Conservation (phyloP, 352 stramenopile genomes). For the Globisporangium perplexum region DNA sequence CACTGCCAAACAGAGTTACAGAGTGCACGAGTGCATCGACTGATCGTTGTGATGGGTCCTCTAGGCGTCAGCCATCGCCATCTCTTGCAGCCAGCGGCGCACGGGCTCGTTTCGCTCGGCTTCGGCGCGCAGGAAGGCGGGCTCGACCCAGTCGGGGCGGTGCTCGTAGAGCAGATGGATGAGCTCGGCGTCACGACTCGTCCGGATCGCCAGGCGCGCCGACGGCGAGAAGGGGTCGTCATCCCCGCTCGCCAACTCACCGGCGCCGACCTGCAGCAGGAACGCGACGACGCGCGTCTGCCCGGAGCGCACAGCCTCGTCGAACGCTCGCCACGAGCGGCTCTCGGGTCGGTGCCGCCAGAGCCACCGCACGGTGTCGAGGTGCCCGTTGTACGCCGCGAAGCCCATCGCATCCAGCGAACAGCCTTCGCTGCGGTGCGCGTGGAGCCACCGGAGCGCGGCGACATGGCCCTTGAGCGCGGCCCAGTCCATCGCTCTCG, state of each 20-base stretch:
- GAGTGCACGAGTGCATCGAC: no score
- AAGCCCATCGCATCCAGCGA: conserved; percentile 11
- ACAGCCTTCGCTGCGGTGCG: conserved; percentile 11
- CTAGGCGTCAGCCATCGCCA: not conserved
- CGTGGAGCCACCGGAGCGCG: conserved; percentile 7
- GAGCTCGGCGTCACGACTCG: not conserved
- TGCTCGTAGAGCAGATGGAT: not conserved
- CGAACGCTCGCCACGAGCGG: not conserved
- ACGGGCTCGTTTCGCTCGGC: not conserved
- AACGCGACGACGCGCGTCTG: not conserved
- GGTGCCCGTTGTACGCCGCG: not conserved
- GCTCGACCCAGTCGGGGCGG: not conserved
- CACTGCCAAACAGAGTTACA: no score
- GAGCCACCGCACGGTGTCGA: not conserved
- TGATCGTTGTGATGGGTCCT: no score
- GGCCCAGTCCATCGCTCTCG: not conserved
- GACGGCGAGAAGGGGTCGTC: not conserved
- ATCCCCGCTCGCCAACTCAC: not conserved
- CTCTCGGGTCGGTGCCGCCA: not conserved
- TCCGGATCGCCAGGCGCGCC: not conserved
- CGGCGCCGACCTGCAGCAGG: not conserved
- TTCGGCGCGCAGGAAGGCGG: not conserved
- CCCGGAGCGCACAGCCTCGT: not conserved
- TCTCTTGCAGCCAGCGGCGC: not conserved
- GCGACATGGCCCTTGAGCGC: not conserved